Percentiles rank a stretch among this genome's conserved stretches.
These are phyloP conservation scores for Aureobasidium namibiae DNA, from an alignment of 2,329 filamentous ascomycete genomes.

Conservation along the genomic window DNA sequence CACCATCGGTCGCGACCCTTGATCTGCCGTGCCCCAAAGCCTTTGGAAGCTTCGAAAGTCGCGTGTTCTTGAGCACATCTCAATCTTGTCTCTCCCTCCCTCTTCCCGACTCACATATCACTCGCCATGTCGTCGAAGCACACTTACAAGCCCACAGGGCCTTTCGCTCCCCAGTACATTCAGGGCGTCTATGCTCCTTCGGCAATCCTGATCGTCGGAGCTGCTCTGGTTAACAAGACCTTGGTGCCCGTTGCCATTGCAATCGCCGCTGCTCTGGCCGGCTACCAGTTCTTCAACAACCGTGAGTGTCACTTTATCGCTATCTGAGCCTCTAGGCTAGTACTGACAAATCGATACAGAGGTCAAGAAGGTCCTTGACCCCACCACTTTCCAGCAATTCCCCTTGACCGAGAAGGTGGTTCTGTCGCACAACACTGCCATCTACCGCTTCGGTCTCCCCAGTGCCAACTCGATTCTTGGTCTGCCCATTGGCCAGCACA, in stretches of 20 bases:
- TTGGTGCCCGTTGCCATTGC: constrained; percentile 64
- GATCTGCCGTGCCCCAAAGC: not conserved
- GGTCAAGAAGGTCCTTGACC: constrained; percentile 75
- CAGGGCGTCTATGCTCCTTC: constrained; percentile 79
- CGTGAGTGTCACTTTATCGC: constrained; percentile 46
- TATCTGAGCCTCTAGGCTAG: not conserved
- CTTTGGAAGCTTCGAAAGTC: not conserved
- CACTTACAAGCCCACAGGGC: constrained; percentile 25
- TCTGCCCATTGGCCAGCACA: constrained; percentile 70
- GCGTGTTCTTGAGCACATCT: constrained; percentile 25
- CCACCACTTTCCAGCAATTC: constrained; percentile 82
- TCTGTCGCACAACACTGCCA: constrained; percentile 96
- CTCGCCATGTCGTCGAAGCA: constrained; percentile 14
- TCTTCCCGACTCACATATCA: not conserved
- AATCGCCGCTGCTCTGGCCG: constrained; percentile 57
- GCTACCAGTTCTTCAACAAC: constrained; percentile 62
- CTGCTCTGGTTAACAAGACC: constrained; percentile 68
- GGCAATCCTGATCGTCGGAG: constrained; percentile 68
- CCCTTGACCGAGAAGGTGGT: constrained; percentile 90
- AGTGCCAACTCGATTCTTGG: constrained; percentile 73
- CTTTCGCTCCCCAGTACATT: constrained; percentile 55
- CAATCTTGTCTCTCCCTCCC: constrained; percentile 9
- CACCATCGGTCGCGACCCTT: not conserved
- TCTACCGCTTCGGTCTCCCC: constrained; percentile 93
- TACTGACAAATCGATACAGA: constrained; percentile 39